A percentile compares a stretch with the other conserved stretches of the same genome.
Evolutionary conservation across 148 eudicot genomes (phyloP).

Genomic region (Rheum nobile): DNA sequence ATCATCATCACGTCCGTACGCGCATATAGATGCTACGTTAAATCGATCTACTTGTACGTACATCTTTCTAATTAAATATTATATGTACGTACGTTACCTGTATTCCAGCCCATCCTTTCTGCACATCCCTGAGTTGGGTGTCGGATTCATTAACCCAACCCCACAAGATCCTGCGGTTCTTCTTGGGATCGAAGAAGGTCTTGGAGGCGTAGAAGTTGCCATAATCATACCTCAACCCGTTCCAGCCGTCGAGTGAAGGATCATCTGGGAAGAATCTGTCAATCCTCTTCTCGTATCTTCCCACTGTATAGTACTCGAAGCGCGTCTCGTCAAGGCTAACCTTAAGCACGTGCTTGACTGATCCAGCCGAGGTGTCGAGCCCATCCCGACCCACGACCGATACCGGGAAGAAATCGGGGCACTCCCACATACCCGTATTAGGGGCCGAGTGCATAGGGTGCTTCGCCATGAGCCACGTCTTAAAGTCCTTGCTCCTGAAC

Average conservation of each 20-base stretch:
- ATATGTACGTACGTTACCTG: slow-evolving; percentile 28
- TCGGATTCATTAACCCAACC: slow-evolving; percentile 38
- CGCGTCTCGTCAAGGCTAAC: slow-evolving; percentile 21
- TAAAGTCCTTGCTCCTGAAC: slow-evolving; percentile 29
- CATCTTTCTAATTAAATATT: no score
- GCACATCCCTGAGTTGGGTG: slow-evolving; percentile 19
- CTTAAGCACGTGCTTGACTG: slow-evolving; percentile 25
- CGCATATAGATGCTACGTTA: not conserved
- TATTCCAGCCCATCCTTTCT: slow-evolving; percentile 50
- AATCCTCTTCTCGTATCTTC: slow-evolving; percentile 14
- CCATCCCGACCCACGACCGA: not conserved
- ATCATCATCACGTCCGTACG: no score
- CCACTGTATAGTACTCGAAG: slow-evolving; percentile 27
- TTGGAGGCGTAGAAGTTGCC: slow-evolving; percentile 55
- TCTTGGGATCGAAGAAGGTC: slow-evolving; percentile 27
- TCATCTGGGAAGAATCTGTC: not conserved
- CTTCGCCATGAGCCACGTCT: slow-evolving; percentile 23
- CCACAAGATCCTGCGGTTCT: slow-evolving; percentile 33
- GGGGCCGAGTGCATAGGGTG: slow-evolving; percentile 22
- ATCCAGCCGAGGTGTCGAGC: slow-evolving; percentile 21
- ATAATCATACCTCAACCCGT: slow-evolving; percentile 43
- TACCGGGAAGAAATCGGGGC: slow-evolving; percentile 39
- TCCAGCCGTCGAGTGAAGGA: slow-evolving; percentile 20
- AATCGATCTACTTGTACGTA: no score
- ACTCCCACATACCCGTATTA: slow-evolving; percentile 42